Base-by-base conservation (phyloP, 768 basidiomycete species). In the Boletus subcaerulescens region DNA sequence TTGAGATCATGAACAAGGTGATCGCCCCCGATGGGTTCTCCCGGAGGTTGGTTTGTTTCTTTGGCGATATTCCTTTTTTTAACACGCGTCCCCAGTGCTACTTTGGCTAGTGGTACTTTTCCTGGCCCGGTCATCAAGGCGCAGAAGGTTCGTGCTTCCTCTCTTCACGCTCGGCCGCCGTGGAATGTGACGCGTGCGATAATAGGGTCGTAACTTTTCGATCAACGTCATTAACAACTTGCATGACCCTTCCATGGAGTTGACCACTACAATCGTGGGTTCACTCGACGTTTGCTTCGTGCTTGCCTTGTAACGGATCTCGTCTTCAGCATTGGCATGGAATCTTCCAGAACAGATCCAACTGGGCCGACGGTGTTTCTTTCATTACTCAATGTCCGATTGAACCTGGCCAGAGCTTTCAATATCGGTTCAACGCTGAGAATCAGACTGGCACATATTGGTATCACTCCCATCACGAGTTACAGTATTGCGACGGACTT, bases 11-110 rank as follows among this genome's bases (percentile, higher is more conserved):
- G 10, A 81, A 81, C 64, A 68, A 67, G 47, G 53, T 66, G 13
- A 76, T 83, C 49, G 59, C 77, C 14, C 82, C 83, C 0, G 82
- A 83, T 65, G 81, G 82, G 20, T 81, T 75, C 52, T 49, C 52
- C 43, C 69, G 69, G 41, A 68, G 71, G 77, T 77, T 32, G 18
- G 69, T 68, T 55, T 17, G 3, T 55, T 17, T 36, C 7, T 33
- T 49, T 44, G 12, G 3, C 9, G 14, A 38, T 0, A 0, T 45
- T 13, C 45, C 6, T 13, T 41, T 14, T 33, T 31, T 38, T 59
- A 32, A 60, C 26, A 3, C 5, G 8, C 14, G 14, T 32, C 31
- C 22, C 17, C 26, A 79, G 77, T 35, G 64, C 80, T 18, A 71
- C 76, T 3, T 65, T 82, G 39, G 77, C 79, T 35, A 74, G 72